Base-by-base conservation (phyloP, 768 basidiomycete species). In the Mrakia gelida region DNA sequence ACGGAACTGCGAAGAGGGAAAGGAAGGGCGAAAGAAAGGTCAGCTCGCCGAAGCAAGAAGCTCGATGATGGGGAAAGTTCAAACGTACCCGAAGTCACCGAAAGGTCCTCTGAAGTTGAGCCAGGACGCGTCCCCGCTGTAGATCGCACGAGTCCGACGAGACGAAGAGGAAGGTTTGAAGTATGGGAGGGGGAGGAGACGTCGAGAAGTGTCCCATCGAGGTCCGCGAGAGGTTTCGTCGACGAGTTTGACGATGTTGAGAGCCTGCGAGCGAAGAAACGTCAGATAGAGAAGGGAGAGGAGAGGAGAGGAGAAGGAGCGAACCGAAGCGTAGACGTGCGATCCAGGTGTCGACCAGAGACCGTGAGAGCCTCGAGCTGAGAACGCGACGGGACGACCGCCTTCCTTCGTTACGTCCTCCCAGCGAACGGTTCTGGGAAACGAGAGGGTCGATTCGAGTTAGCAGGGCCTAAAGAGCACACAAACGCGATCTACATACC, bases 141-240 rank as follows among this genome's bases (percentile, higher is more conserved):
- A 73, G 32, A 56, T 32, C 11, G 30, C 38, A 4, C 73, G 54
- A 13, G n/a, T 43, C 18, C 73, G 32, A 41, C 41, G 34, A 3
- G 56, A 43, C 3, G 26, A 4, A 2, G 49, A 30, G 23, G 54
- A 18, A 13, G 16, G 67, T 18, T 34, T 43, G n/a, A 70, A 73
- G 32, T 61, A 73, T 1, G 49, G 73, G 28, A 54, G 18, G 34
- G 61, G 30, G 23, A 56, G 49, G 7, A 59, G 52, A 4, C 61
- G 56, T 7, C 30, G 73, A 61, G 61, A 43, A n/a, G 73, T 73
- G 28, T 73, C 73, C 73, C 73, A 73, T 21, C 73, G 73, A 38
- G 54, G 32, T 30, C 73, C 73, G 3, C 52, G 52, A 23, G 73
- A 73, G 23, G 73, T 73, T 13, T 30, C 32, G 54, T 73, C 73